These are phyloP conservation scores for Paramecium bursaria DNA, from an alignment of 73 alveolate genomes.

Conservation along the genomic window DNA sequence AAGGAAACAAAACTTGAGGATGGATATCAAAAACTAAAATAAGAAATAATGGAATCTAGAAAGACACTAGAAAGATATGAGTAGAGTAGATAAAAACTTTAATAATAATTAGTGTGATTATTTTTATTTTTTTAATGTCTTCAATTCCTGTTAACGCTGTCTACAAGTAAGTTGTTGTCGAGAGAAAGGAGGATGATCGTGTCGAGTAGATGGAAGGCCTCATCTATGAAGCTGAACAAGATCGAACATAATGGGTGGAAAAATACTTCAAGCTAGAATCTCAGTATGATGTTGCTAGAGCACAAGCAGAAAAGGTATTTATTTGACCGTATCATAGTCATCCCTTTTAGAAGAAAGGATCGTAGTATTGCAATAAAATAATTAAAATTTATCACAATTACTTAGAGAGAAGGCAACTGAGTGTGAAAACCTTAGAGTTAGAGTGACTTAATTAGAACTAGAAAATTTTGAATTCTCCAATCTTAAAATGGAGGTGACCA, in stretches of 20 bases:
- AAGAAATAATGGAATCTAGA: slow-evolving; percentile 42
- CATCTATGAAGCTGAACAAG: slow-evolving; percentile 13
- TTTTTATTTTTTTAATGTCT: slow-evolving; percentile 50
- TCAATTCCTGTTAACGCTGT: slow-evolving; percentile 41
- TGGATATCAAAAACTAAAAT: background rate
- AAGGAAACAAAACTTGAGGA: slow-evolving; percentile 28
- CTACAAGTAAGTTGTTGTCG: slow-evolving; percentile 17
- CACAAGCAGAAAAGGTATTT: slow-evolving; percentile 23
- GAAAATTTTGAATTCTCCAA: slow-evolving; percentile 37
- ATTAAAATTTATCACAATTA: slow-evolving; percentile 3
- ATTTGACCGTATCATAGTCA: background rate
- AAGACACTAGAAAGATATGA: slow-evolving; percentile 47
- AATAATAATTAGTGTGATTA: background rate
- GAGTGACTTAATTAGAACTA: slow-evolving; percentile 11
- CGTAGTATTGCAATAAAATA: slow-evolving; percentile 11
- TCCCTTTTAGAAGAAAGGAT: slow-evolving; percentile 33
- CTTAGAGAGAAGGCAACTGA: slow-evolving; percentile 43
- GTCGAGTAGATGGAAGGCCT: slow-evolving; percentile 7
- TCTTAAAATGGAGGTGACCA: background rate
- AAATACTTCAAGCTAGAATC: slow-evolving; percentile 40
- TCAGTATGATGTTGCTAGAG: slow-evolving; percentile 5
- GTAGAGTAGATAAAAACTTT: slow-evolving; percentile 29
- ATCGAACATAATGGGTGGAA: slow-evolving; percentile 22
- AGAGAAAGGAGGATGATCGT: slow-evolving; percentile 42
- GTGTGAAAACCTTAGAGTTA: slow-evolving; percentile 43